A percentile compares a stretch with the other conserved stretches of the same genome.
phyloP scores from a whole-genome alignment of 129 eudicot species.

The Calendula officinalis region DNA sequence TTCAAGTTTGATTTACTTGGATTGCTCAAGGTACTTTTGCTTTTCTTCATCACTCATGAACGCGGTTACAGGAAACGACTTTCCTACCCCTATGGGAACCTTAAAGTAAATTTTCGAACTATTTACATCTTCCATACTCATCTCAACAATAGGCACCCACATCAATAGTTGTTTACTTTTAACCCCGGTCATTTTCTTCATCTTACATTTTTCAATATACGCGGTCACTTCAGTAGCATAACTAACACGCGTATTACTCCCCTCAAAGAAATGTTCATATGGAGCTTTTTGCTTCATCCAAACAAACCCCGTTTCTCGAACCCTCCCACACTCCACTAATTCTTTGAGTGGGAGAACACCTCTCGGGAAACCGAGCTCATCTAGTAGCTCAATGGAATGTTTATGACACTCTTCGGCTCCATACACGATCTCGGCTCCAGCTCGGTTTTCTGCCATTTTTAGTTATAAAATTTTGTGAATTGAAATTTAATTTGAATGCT shows the following conservation, averaged over 20 bases:
- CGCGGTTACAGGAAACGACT: constrained; percentile 69
- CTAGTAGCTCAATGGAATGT: constrained; percentile 53
- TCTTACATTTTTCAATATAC: constrained; percentile 64
- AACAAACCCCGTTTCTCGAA: constrained; percentile 55
- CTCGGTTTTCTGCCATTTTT: constrained; percentile 38
- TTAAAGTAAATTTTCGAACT: constrained; percentile 60
- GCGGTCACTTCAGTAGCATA: constrained; percentile 76
- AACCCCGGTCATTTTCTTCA: constrained; percentile 86
- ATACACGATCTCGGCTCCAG: constrained; percentile 65
- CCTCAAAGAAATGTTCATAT: constrained; percentile 71
- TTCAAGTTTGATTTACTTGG: constrained; percentile 22
- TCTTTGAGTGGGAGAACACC: constrained; percentile 81
- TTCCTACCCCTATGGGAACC: constrained; percentile 57
- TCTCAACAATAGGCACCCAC: constrained; percentile 76
- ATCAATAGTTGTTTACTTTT: constrained; percentile 73
- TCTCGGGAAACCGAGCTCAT: constrained; percentile 75
- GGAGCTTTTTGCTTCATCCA: constrained; percentile 92
- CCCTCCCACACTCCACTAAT: constrained; percentile 80
- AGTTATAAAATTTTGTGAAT: too few species aligned
- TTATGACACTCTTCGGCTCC: constrained; percentile 60
- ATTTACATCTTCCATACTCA: constrained; percentile 54
- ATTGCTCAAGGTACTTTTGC: constrained; percentile 30
- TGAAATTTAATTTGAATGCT: constrained; percentile 5
- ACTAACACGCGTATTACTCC: constrained; percentile 54
- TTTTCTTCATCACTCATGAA: constrained; percentile 79